Evolutionary conservation across 179 eudicot species (phyloP).

Genomic region (Patellifolia procumbens): DNA sequence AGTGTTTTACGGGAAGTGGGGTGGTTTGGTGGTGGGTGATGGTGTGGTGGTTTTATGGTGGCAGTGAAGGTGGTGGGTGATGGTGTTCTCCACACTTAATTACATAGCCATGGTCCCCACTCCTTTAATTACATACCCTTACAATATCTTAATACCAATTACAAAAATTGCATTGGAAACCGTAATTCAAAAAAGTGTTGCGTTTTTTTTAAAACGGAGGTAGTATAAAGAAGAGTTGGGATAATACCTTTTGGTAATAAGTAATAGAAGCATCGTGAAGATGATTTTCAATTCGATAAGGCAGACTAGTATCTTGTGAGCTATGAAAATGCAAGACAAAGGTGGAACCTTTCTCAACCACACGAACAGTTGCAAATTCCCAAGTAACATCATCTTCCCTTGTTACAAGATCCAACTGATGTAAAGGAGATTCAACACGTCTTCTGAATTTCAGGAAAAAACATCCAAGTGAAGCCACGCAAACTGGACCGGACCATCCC

Average conservation of each 20-base stretch:
- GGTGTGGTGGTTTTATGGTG: no score
- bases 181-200: no score
- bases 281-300: conserved; percentile 87
- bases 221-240: no score
- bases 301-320: conserved; percentile 63
- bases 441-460: conserved; percentile 82
- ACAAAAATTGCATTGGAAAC: no score
- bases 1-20: no score
- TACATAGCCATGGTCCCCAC: no score
- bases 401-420: conserved; percentile 38
- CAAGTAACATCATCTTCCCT: conserved; percentile 28
- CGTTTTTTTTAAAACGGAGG: no score
- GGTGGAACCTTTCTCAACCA: conserved; percentile 78
- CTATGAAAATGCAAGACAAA: conserved; percentile 72
- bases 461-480: conserved; percentile 90
- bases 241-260: conserved; percentile 83
- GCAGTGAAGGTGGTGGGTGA: no score
- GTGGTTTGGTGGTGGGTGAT: no score
- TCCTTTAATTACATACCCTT: no score
- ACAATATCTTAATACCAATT: no score
- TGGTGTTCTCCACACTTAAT: no score
- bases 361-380: conserved; percentile 77
- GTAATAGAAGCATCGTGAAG: conserved; percentile 64
- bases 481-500: conserved; percentile 98
- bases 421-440: conserved; percentile 34